A percentile compares a stretch with the other conserved stretches of the same genome.
These are phyloP conservation scores for Cryptococcus sp. DNA, from an alignment of 1,284 basidiomycete species.

Conservation along the genomic window DNA sequence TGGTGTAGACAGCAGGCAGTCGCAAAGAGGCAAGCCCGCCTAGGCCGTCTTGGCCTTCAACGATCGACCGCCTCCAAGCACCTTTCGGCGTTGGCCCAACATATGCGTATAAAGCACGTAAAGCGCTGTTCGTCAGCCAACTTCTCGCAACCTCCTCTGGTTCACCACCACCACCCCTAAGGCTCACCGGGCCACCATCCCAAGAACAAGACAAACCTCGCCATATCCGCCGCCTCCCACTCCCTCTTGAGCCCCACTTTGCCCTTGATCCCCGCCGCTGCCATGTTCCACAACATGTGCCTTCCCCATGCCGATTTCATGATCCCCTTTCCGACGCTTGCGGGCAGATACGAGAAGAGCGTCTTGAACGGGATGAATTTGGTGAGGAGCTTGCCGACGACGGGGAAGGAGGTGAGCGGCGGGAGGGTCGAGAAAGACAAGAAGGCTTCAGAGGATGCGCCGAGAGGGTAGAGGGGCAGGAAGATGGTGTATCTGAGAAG, in stretches of 20 bases:
- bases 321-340: slow-evolving; percentile 16
- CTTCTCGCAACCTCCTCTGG: background rate
- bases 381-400: slow-evolving; percentile 17
- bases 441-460: slow-evolving; percentile 84
- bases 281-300: slow-evolving; percentile 27
- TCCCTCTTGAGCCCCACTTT: slow-evolving; percentile 8
- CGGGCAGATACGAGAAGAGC: slow-evolving; percentile 22
- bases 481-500: slow-evolving; percentile 79
- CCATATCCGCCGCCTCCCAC: slow-evolving; percentile 47
- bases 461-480: slow-evolving; percentile 85
- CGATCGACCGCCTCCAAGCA: slow-evolving; percentile 54
- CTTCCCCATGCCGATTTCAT: slow-evolving; percentile 25
- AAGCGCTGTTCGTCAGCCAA: slow-evolving; percentile 52
- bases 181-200: slow-evolving; percentile 84
- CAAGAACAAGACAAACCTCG: slow-evolving; percentile 63
- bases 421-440: slow-evolving; percentile 76
- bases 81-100: slow-evolving; percentile 74
- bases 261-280: slow-evolving; percentile 17
- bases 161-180: background rate
- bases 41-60: slow-evolving; percentile 22
- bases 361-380: slow-evolving; percentile 15
- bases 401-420: slow-evolving; percentile 45
- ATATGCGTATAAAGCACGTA: slow-evolving; percentile 87
- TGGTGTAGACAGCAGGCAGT: no score
- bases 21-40: no score